Evolutionary conservation across 2,329 filamentous ascomycete species (phyloP).

Genomic region (Samsoniella hepiali): DNA sequence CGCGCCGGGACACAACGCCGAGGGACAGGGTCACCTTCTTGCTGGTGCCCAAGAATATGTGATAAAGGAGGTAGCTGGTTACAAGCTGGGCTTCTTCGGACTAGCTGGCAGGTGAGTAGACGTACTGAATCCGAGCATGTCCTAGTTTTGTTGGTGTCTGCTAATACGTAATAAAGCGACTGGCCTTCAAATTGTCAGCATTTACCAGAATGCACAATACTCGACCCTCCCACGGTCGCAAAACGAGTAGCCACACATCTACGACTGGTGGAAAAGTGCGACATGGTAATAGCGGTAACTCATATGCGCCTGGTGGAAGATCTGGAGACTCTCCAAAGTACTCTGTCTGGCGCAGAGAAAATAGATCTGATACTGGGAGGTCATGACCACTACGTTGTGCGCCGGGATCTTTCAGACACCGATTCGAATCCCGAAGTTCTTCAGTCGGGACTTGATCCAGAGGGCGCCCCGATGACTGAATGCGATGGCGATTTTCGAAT

Average conservation of each 20-base stretch:
- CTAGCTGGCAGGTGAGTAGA: slow-evolving; percentile 19
- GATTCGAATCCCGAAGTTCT: slow-evolving; percentile 20
- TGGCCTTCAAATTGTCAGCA: slow-evolving; percentile 21
- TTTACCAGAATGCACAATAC: slow-evolving; percentile 19
- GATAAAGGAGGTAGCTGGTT: slow-evolving; percentile 1
- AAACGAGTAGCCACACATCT: slow-evolving; percentile 15
- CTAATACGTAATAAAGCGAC: slow-evolving; percentile 15
- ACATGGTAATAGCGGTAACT: slow-evolving; percentile 27
- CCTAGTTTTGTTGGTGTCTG: not conserved
- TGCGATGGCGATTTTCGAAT: slow-evolving; percentile 10
- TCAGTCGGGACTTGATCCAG: slow-evolving; percentile 18
- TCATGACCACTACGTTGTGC: slow-evolving; percentile 27
- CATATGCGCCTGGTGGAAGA: slow-evolving; percentile 26
- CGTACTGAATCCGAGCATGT: too few species aligned
- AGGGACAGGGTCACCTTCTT: slow-evolving; percentile 11
- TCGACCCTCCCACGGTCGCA: slow-evolving; percentile 19
- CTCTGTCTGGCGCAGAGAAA: slow-evolving; percentile 19
- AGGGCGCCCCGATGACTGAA: not conserved
- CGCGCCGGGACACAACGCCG: not conserved
- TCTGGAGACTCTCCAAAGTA: slow-evolving; percentile 18
- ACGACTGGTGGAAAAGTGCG: slow-evolving; percentile 21
- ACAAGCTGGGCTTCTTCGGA: slow-evolving; percentile 21
- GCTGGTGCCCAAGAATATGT: slow-evolving; percentile 16
- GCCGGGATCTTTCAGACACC: slow-evolving; percentile 22
- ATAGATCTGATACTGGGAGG: slow-evolving; percentile 27